Conservation (phyloP, 1,284 basidiomycete genomes). For the Agaricales sp. region DNA sequence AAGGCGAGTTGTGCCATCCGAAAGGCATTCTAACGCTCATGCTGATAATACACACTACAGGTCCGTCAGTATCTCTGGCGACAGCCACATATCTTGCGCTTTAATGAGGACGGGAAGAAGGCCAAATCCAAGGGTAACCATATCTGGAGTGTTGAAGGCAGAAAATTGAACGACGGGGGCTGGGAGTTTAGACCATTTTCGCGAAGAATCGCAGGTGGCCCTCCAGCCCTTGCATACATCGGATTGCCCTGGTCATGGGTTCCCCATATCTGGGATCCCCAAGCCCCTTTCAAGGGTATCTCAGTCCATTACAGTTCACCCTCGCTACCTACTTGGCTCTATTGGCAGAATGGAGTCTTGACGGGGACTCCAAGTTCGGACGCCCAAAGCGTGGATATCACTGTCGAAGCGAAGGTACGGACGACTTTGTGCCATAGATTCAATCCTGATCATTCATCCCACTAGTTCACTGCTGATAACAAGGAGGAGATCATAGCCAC, state of each 20-base stretch:
- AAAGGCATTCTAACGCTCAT: neutral
- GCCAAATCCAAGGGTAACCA: slow-evolving; percentile 99
- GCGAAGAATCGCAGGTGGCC: slow-evolving; percentile 75
- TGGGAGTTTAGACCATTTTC: slow-evolving; percentile 94
- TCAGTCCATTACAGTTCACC: slow-evolving; percentile 78
- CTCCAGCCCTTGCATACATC: slow-evolving; percentile 74
- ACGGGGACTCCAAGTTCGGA: slow-evolving; percentile 64
- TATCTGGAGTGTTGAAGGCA: slow-evolving; percentile 98
- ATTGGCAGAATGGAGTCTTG: slow-evolving; percentile 77
- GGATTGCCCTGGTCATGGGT: slow-evolving; percentile 88
- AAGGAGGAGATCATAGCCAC: slow-evolving; percentile 68
- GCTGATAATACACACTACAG: slow-evolving; percentile 30
- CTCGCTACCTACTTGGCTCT: slow-evolving; percentile 75
- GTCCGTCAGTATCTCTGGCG: slow-evolving; percentile 97
- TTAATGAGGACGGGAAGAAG: slow-evolving; percentile 99
- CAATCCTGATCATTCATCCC: slow-evolving; percentile 11
- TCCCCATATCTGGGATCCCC: slow-evolving; percentile 96
- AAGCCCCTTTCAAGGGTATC: slow-evolving; percentile 72
- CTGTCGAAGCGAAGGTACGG: slow-evolving; percentile 58
- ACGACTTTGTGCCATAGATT: slow-evolving; percentile 9
- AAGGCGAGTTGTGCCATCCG: slow-evolving; percentile 40
- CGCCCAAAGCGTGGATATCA: slow-evolving; percentile 63
- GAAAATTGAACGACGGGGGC: slow-evolving; percentile 62
- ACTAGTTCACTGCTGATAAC: slow-evolving; percentile 61
- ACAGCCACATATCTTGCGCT: slow-evolving; percentile 88